phyloP scores from a whole-genome alignment of 2,329 filamentous ascomycete species.

The Ophiocordyceps camponoti-rufipedis region DNA sequence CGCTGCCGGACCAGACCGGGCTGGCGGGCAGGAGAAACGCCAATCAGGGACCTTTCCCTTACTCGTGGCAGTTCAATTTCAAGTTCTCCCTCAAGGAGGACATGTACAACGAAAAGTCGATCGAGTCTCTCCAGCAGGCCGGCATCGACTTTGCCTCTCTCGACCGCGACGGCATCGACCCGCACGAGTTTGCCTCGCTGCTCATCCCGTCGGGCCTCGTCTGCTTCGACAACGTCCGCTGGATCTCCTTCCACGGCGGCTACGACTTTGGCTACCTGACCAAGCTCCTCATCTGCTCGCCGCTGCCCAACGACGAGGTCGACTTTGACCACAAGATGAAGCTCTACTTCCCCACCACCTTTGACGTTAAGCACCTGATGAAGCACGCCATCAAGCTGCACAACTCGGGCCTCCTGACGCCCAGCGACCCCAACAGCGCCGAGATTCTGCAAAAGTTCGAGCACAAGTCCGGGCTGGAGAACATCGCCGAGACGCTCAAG shows the following conservation, averaged over 20 bases:
- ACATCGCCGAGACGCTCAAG: constrained; percentile 83
- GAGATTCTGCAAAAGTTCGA: constrained; percentile 74
- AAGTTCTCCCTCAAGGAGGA: constrained; percentile 86
- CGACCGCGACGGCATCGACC: constrained; percentile 78
- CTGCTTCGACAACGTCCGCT: constrained; percentile 72
- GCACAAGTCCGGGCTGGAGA: constrained; percentile 79
- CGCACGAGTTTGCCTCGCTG: constrained; percentile 70
- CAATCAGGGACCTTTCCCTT: constrained; percentile 43
- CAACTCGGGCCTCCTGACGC: constrained; percentile 42
- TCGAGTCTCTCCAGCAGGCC: constrained; percentile 73
- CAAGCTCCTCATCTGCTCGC: constrained; percentile 72
- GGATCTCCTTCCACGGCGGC: constrained; percentile 94
- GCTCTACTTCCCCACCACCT: constrained; percentile 82
- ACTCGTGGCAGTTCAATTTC: constrained; percentile 99
- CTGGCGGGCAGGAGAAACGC: constrained; percentile 20
- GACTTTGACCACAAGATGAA: constrained; percentile 81
- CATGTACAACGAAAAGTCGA: constrained; percentile 95
- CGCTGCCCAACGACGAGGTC: constrained; percentile 73
- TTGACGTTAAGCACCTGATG: constrained; percentile 95
- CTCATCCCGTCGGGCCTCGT: constrained; percentile 86
- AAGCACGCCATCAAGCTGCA: constrained; percentile 65
- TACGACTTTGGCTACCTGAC: constrained; percentile 97
- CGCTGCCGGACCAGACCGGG: constrained; percentile 25
- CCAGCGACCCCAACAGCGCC: constrained; percentile 42
- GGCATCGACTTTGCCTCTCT: constrained; percentile 84